Conservation (phyloP, 352 stramenopile species). For the Globisporangium mamillatum region DNA sequence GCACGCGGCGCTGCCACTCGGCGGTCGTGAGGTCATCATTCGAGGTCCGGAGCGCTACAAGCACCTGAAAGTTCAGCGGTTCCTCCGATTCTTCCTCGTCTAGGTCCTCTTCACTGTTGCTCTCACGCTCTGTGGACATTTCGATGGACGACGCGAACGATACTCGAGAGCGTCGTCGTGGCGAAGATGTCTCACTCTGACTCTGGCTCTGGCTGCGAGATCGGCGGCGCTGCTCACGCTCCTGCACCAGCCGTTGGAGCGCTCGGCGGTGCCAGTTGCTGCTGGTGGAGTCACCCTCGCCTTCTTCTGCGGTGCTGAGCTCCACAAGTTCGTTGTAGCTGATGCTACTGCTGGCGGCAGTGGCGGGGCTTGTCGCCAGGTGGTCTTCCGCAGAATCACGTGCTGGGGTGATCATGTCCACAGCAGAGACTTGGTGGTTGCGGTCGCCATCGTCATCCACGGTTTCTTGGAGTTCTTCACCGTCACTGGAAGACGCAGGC, state of each 20-base stretch:
- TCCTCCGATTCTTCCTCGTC: constrained; percentile 4
- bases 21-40: constrained; percentile 21
- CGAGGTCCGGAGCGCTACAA: constrained; percentile 25
- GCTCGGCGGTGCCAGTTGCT: constrained; percentile 32
- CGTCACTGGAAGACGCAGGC: background rate
- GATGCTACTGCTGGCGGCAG: background rate
- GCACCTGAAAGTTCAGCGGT: constrained; percentile 24
- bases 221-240: constrained; percentile 29
- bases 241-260: constrained; percentile 35
- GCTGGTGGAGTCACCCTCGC: constrained; percentile 3
- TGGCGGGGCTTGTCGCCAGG: background rate
- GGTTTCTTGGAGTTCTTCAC: background rate
- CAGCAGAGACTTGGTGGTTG: background rate
- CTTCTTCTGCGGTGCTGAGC: constrained; percentile 22
- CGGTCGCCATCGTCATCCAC: background rate
- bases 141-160: constrained; percentile 16
- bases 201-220: constrained; percentile 1
- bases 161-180: background rate
- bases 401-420: background rate
- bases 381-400: background rate
- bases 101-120: background rate
- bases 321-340: constrained; percentile 42
- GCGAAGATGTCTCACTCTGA: background rate
- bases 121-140: background rate
- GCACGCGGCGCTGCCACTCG: constrained; percentile 27